phyloP scores from a whole-genome alignment of 108 stramenopile genomes.

The Nannochloropsis gaditana region DNA sequence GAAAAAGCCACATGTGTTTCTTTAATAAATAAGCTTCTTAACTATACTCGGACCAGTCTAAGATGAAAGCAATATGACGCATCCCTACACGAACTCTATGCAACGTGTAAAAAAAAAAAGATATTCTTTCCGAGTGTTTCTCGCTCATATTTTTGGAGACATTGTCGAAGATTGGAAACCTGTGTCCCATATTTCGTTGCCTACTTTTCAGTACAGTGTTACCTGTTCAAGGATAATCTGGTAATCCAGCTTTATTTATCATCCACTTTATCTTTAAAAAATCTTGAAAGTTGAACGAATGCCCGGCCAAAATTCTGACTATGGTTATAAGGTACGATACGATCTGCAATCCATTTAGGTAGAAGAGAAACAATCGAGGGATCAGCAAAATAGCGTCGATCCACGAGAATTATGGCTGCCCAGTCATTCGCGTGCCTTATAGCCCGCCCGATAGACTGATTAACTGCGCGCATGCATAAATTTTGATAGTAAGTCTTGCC shows the following conservation, averaged over 20 bases:
- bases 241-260: not conserved
- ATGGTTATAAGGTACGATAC: slow-evolving; percentile 23
- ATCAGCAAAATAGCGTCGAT: slow-evolving; percentile 65
- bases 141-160: too few species aligned
- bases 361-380: slow-evolving; percentile 34
- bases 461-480: slow-evolving; percentile 93
- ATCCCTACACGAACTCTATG: too few species aligned
- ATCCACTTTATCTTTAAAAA: not conserved
- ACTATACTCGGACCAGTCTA: too few species aligned
- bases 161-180: too few species aligned
- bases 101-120: too few species aligned
- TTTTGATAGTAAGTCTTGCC: slow-evolving; percentile 76
- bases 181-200: too few species aligned
- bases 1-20: not conserved
- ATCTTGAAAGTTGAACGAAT: not conserved
- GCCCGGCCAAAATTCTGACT: not conserved
- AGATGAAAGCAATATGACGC: too few species aligned
- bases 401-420: slow-evolving; percentile 77
- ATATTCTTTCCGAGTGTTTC: too few species aligned
- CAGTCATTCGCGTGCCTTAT: slow-evolving; percentile 90
- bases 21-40: not conserved
- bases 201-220: too few species aligned
- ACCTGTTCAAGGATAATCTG: not conserved
- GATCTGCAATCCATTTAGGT: slow-evolving; percentile 39
- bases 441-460: slow-evolving; percentile 95